Evolutionary conservation across 2,329 filamentous ascomycete genomes (phyloP), one percentile per base, ranked within the genome.

Genomic region (Bipolaris sorokiniana): DNA sequence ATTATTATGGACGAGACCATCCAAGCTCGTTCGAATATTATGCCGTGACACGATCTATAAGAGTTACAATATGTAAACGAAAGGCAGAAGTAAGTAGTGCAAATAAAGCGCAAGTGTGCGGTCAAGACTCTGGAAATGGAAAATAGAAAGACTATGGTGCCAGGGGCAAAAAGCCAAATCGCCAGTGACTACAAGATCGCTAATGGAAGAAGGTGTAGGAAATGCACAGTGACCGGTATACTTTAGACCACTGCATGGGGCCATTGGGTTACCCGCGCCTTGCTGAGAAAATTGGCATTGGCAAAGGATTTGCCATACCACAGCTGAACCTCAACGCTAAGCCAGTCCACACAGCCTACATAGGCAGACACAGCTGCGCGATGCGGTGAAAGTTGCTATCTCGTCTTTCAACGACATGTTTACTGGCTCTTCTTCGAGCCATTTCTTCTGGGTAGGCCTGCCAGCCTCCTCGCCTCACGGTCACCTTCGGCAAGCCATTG

Each of bases 401-500:
- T 34, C 33, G 16, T 36, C 28, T 46, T 46, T 23, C 13, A 11
- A 26, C 3, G 13, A 10, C 13, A 45, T 33, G 9, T 20, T 31
- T 64, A 72, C 62, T 70, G 64, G 10, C 47, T 63, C 66, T 71
- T 74, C 63, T 69, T 71, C 23, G 34, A 26, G 16, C 34, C 34
- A 5, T 22, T 50, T 56, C 69, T 79, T 67, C 58, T 79, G 9
- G 75, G 79, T 48, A 78, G 63, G 2, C 77, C 76, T 31, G 66
- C 59, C 55, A 65, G 72, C 63, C 65, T 84, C 69, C 92, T 85
- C 59, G 84, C 81, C 68, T 86, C 83, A 34, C 90, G 77, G 70
- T 99, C 95, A n/a, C 92, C 92, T 78, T 98, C 93, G 0, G 92
- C 95, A 37, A 99, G 83, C 88, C 91, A 96, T 72, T 87, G 88